Evolutionary conservation across 78 protist species (phyloP).

Genomic region (Creolimax fragrantissima): DNA sequence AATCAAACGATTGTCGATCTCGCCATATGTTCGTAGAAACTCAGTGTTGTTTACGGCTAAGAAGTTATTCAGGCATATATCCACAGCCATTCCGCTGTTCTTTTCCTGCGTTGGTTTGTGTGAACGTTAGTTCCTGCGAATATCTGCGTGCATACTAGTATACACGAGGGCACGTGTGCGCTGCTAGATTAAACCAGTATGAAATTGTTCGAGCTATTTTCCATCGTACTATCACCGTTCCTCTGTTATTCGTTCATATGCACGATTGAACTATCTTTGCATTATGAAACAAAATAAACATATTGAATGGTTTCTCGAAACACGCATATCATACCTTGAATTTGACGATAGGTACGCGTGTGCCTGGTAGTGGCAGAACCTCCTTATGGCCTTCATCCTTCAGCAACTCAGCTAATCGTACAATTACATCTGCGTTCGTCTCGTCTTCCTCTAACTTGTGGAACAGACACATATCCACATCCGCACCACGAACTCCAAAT

Average conservation of each 20-base stretch:
- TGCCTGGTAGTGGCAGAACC: constrained; percentile 26
- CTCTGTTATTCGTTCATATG: too few relatives aligned
- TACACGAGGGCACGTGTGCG: too few relatives aligned
- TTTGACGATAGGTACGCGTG: constrained; percentile 44
- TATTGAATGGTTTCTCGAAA: too few relatives aligned
- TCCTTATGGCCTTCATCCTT: background rate
- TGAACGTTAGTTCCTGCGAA: background rate
- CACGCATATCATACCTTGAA: too few relatives aligned
- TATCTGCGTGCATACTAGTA: background rate
- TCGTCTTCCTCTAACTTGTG: constrained; percentile 22
- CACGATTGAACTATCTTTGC: too few relatives aligned
- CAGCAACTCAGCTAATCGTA: background rate
- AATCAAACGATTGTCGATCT: background rate
- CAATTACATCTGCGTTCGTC: background rate
- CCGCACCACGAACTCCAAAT: constrained; percentile 19
- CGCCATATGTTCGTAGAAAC: constrained; percentile 12
- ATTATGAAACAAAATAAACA: too few relatives aligned
- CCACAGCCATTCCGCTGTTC: constrained; percentile 7
- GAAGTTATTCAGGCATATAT: constrained; percentile 29
- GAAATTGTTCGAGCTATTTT: too few relatives aligned
- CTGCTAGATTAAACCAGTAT: too few relatives aligned
- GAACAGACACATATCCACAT: constrained; percentile 24
- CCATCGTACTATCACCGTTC: too few relatives aligned
- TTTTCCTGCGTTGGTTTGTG: background rate
- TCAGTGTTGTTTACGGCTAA: constrained; percentile 33